Evolutionary conservation across 768 basidiomycete genomes (phyloP), one percentile per base, ranked within the genome.

Genomic region (Lactarius hatsudake): DNA sequence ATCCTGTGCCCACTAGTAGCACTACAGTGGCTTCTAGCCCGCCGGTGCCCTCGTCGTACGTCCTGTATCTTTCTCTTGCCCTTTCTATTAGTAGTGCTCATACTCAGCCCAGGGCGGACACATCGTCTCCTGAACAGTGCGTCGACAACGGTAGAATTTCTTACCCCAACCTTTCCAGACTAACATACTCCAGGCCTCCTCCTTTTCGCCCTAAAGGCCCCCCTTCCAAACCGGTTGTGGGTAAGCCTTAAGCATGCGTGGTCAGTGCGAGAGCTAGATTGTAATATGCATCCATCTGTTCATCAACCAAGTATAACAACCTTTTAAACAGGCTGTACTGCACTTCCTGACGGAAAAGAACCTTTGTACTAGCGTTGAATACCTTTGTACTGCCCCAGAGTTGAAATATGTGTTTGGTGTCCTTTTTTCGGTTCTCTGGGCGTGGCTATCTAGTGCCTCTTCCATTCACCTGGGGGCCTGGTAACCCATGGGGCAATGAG

Each of bases 141-240:
- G 66, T 67, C 10, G 2, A 1, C 18, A 13, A 36, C 30, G 4
- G 3, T 18, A 26, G 26, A 4, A 1, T 9, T 2, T 34, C 38
- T 54, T 23, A 17, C 13, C 2, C 28, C 9, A n/a, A 59, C 3
- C 23, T 45, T 9, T 3, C 28, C n/a, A 26, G 7, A 53, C 23
- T 26, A 2, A 5, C 42, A 28, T 30, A 20, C 32, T 59, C 26
- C 1, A 67, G 66, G 13, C 23, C 57, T 26, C 5, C 40, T 0
- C 40, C 48, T n/a, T 67, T 59, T n/a, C 62, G 62, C 15, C 66
- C 66, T 0, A 67, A 63, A 17, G 66, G 66, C 17, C 66, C 66
- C 0, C 58, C 51, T 2, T 45, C 57, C 0, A 53, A 23, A 12
- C 66, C 66, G 0, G 57, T 32, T 13, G 8, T 1, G 28, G 58